Evolutionary conservation across 768 basidiomycete genomes (phyloP).

Genomic region (Tulasnella sp.): DNA sequence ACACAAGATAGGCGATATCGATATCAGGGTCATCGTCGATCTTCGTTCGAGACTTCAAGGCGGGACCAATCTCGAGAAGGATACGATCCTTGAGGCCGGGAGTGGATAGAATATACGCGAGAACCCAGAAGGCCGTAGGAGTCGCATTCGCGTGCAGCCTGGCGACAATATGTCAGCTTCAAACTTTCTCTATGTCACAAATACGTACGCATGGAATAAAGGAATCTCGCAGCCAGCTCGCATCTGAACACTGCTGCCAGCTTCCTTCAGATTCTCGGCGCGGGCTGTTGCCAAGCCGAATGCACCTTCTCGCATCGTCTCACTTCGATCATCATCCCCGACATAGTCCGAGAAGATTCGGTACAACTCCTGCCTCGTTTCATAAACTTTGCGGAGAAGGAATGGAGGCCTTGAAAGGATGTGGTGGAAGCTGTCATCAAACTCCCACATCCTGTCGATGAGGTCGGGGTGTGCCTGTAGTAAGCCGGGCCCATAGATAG

Average conservation of each 20-base stretch:
- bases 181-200: too few relatives aligned
- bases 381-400: background rate
- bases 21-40: background rate
- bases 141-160: background rate
- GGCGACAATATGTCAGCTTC: background rate
- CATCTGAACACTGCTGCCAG: background rate
- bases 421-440: background rate
- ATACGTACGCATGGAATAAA: background rate
- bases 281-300: background rate
- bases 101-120: background rate
- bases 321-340: background rate
- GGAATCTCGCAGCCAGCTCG: constrained; percentile 9
- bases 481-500: background rate
- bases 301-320: background rate
- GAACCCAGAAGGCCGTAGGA: background rate
- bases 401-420: background rate
- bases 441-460: background rate
- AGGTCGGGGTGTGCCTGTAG: background rate
- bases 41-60: background rate
- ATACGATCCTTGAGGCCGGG: background rate
- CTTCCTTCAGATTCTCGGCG: background rate
- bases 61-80: background rate
- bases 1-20: background rate
- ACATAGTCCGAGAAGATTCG: constrained; percentile 1
- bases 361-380: background rate